These are phyloP conservation scores for Fomes fomentarius DNA, from an alignment of 1,284 basidiomycete species.

Conservation along the genomic window DNA sequence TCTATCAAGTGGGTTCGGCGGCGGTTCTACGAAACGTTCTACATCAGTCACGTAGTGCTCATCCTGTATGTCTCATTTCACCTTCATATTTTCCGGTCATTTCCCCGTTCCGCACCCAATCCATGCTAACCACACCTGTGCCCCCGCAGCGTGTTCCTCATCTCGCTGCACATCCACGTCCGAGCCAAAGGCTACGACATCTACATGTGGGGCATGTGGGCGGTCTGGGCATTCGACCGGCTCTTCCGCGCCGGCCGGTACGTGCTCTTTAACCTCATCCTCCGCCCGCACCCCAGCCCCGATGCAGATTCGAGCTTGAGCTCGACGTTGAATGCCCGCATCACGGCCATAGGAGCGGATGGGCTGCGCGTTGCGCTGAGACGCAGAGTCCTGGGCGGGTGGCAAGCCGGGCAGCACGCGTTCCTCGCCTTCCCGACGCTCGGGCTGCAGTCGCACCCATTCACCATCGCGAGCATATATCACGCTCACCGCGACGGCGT, in stretches of 20 bases:
- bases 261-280: slow-evolving; percentile 40
- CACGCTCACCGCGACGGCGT: slow-evolving; percentile 14
- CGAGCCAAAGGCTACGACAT: slow-evolving; percentile 26
- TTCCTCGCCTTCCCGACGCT: slow-evolving; percentile 53
- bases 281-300: too few relatives aligned
- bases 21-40: slow-evolving; percentile 47
- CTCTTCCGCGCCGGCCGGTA: slow-evolving; percentile 37
- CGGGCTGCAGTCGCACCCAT: slow-evolving; percentile 55
- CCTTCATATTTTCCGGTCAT: not conserved
- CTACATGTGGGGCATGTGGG: slow-evolving; percentile 41
- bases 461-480: slow-evolving; percentile 52
- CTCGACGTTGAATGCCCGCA: slow-evolving; percentile 29
- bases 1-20: slow-evolving; percentile 40
- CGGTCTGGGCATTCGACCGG: slow-evolving; percentile 48
- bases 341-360: slow-evolving; percentile 39
- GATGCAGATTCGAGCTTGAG: too few relatives aligned
- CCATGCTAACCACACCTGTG: too few relatives aligned
- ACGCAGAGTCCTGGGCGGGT: slow-evolving; percentile 38
- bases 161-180: slow-evolving; percentile 22
- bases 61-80: slow-evolving; percentile 30
- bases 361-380: slow-evolving; percentile 42
- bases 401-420: slow-evolving; percentile 62
- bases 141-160: slow-evolving; percentile 22
- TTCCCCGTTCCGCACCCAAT: not conserved
- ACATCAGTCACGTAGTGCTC: slow-evolving; percentile 42